Conservation (phyloP, 108 stramenopile species). For the Nitzschia sp. region DNA sequence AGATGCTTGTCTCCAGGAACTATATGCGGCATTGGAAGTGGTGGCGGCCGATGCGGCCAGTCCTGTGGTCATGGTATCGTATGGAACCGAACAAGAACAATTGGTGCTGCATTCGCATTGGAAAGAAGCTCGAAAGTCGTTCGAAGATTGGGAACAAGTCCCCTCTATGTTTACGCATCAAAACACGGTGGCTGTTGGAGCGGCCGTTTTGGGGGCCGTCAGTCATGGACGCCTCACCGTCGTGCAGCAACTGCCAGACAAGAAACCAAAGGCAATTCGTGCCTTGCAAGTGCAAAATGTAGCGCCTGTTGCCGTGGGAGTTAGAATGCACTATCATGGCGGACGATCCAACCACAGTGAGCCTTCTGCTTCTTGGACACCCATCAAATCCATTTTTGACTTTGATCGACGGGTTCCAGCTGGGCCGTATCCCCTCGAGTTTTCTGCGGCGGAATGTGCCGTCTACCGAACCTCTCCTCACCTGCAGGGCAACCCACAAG, state of each 20-base stretch:
- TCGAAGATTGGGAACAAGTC: constrained; percentile 70
- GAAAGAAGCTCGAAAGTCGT: constrained; percentile 39
- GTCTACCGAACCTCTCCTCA: constrained; percentile 33
- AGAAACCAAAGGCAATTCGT: constrained; percentile 59
- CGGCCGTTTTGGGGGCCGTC: constrained; percentile 72
- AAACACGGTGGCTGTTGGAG: constrained; percentile 66
- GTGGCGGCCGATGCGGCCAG: constrained; percentile 69
- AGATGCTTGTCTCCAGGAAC: constrained; percentile 50
- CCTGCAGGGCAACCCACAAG: constrained; percentile 6
- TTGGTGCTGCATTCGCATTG: constrained; percentile 34
- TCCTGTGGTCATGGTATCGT: constrained; percentile 65
- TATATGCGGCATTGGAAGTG: constrained; percentile 53
- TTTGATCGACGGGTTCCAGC: constrained; percentile 90
- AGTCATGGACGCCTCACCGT: constrained; percentile 61
- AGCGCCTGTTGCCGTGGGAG: constrained; percentile 70
- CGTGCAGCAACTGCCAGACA: constrained; percentile 46
- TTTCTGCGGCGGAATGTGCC: constrained; percentile 77
- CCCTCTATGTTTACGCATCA: constrained; percentile 54
- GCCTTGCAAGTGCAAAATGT: constrained; percentile 69
- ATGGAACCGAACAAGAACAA: constrained; percentile 61
- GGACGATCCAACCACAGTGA: too few relatives aligned
- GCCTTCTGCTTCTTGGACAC: constrained; percentile 70
- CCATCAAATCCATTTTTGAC: constrained; percentile 80
- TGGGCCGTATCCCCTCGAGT: constrained; percentile 77
- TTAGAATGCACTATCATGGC: constrained; percentile 71